Percentiles rank a stretch among this genome's conserved stretches.
Evolutionary conservation across 768 basidiomycete genomes (phyloP).

Genomic region (Mycena haematopus): DNA sequence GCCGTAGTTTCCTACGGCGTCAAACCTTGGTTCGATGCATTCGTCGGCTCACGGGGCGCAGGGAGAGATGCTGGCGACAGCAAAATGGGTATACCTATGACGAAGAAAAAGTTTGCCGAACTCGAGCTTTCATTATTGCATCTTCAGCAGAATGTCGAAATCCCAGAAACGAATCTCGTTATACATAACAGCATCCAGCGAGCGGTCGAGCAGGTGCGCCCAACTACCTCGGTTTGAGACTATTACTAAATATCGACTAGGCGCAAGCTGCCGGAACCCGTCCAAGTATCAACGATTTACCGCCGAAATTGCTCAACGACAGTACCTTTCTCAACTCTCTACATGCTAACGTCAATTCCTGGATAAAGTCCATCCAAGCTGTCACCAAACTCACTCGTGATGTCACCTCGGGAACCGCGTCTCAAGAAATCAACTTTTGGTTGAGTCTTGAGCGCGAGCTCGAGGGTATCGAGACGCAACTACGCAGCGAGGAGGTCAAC

Average conservation of each 20-base stretch:
- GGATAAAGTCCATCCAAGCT: conserved; percentile 98
- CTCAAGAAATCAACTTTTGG: conserved; percentile 99
- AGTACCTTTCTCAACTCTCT: conserved; percentile 92
- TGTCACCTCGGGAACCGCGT: conserved; percentile 92
- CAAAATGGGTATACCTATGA: conserved; percentile 97
- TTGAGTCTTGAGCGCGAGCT: conserved; percentile 91
- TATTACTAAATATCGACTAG: conserved; percentile 33
- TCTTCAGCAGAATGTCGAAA: conserved; percentile 98
- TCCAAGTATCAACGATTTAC: conserved; percentile 80
- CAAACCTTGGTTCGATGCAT: conserved; percentile 98
- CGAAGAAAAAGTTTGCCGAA: conserved; percentile 99
- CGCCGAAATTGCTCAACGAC: conserved; percentile 79
- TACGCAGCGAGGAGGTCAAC: conserved; percentile 89
- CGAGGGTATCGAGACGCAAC: conserved; percentile 91
- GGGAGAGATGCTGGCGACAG: conserved; percentile 76
- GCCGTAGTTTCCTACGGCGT: conserved; percentile 95
- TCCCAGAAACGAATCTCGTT: conserved; percentile 92
- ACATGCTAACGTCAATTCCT: conserved; percentile 92
- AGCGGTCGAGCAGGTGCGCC: conserved; percentile 74
- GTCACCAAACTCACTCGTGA: conserved; percentile 96
- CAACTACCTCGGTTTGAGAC: conserved; percentile 7
- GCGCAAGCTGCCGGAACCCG: conserved; percentile 60
- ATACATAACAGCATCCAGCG: conserved; percentile 90
- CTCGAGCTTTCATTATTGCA: conserved; percentile 93
- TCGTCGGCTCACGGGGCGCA: conserved; percentile 82